phyloP scores from a whole-genome alignment of 2,329 filamentous ascomycete genomes.

The Pseudocercospora fuligena region DNA sequence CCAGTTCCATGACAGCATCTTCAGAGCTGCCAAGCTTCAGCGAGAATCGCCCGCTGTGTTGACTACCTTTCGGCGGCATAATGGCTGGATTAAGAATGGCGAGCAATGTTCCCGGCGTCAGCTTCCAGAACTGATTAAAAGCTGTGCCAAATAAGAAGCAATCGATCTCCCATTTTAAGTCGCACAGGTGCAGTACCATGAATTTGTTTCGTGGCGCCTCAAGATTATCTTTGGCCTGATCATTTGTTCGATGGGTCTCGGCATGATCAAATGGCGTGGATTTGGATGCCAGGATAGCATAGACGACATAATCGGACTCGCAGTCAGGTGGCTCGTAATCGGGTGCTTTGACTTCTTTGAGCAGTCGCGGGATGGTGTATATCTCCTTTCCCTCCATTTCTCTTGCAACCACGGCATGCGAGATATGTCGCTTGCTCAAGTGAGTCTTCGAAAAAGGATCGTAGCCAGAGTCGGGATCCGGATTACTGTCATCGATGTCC shows the following conservation, averaged over 20 bases:
- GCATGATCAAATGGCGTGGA: constrained; percentile 74
- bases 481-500: constrained; percentile 16
- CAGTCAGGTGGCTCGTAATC: constrained; percentile 79
- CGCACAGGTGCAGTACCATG: constrained; percentile 87
- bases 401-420: constrained; percentile 78
- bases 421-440: constrained; percentile 79
- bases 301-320: constrained; percentile 86
- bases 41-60: constrained; percentile 82
- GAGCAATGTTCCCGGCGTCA: constrained; percentile 87
- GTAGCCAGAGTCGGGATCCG: constrained; percentile 59
- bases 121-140: constrained; percentile 91
- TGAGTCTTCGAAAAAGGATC: constrained; percentile 87
- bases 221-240: constrained; percentile 54
- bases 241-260: constrained; percentile 49
- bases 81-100: constrained; percentile 90
- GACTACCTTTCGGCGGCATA: constrained; percentile 79
- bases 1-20: constrained; percentile 89
- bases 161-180: constrained; percentile 88
- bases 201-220: constrained; percentile 72
- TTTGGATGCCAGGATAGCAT: constrained; percentile 86
- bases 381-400: constrained; percentile 78
- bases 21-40: constrained; percentile 83
- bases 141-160: constrained; percentile 90
- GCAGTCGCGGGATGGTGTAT: constrained; percentile 77
- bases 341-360: constrained; percentile 80